A percentile compares a stretch with the other conserved stretches of the same genome.
These are phyloP conservation scores for Aureobasidium sp. DNA, from an alignment of 2,329 filamentous ascomycete genomes.

Conservation along the genomic window DNA sequence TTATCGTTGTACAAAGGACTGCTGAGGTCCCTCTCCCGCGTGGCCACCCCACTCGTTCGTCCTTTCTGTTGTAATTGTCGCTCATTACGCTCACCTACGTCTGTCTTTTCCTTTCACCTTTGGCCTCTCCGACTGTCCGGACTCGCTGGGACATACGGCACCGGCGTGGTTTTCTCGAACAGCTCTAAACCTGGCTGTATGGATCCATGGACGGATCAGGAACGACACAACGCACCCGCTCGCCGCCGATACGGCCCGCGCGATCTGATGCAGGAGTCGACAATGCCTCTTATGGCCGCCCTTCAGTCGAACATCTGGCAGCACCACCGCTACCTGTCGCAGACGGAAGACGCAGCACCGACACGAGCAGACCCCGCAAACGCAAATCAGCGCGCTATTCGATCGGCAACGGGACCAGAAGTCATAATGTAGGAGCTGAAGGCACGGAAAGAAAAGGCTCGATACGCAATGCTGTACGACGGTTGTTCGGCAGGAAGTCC, in stretches of 20 bases:
- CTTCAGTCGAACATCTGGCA: slow-evolving; percentile 2
- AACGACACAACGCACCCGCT: slow-evolving; percentile 4
- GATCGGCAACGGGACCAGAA: slow-evolving; percentile 3
- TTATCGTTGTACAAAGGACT: neutral
- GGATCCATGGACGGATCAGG: slow-evolving; percentile 14
- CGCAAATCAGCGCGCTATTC: slow-evolving; percentile 10
- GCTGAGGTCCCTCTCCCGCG: neutral
- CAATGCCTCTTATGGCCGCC: neutral
- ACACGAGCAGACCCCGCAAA: slow-evolving; percentile 4
- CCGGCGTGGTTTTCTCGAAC: neutral
- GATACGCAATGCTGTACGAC: slow-evolving; percentile 31
- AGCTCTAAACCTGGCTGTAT: neutral
- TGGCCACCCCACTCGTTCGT: neutral
- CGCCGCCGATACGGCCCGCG: slow-evolving; percentile 11
- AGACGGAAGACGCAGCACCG: slow-evolving; percentile 6
- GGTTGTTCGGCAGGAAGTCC: slow-evolving; percentile 31
- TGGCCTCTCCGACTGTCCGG: neutral
- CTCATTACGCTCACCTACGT: neutral
- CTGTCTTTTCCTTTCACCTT: neutral
- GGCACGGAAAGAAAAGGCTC: slow-evolving; percentile 26
- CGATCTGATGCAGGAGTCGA: slow-evolving; percentile 1
- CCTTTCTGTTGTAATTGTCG: neutral
- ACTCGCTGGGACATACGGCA: slow-evolving; percentile 2
- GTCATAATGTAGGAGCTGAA: neutral
- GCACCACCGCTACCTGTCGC: neutral